Percentiles rank a stretch among this genome's conserved stretches.
Conservation (phyloP, 345 rosid genomes). For the Ailanthus altissimus region DNA sequence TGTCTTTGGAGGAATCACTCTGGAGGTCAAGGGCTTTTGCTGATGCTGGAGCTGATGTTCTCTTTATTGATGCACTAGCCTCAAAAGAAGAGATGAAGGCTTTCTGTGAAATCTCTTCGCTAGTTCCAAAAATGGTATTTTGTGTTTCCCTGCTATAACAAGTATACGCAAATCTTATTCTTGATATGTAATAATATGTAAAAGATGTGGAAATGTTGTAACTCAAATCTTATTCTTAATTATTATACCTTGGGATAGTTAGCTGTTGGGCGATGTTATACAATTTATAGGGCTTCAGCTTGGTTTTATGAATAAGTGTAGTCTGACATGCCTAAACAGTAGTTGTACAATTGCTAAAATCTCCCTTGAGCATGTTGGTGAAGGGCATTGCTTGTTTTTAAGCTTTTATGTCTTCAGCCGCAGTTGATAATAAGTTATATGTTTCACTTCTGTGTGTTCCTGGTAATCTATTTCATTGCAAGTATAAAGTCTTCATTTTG, state of each 20-base stretch:
- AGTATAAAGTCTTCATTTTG: not conserved
- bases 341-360: not conserved
- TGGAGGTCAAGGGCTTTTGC: conserved; percentile 88
- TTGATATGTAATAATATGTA: not conserved
- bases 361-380: not conserved
- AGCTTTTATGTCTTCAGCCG: not conserved
- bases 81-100: conserved; percentile 91
- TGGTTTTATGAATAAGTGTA: not conserved
- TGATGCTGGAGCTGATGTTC: conserved; percentile 94
- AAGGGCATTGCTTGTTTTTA: not conserved
- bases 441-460: not conserved
- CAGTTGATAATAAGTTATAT: not conserved
- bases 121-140: conserved; percentile 82
- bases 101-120: conserved; percentile 78
- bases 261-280: not conserved
- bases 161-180: not conserved
- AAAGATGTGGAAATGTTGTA: too few relatives aligned
- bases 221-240: not conserved
- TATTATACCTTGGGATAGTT: not conserved
- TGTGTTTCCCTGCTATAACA: conserved; percentile 12
- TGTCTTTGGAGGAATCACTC: conserved; percentile 80
- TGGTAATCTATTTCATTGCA: not conserved
- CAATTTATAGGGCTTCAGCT: not conserved
- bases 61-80: conserved; percentile 72
- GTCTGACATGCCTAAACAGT: not conserved